Percentiles rank a stretch among this genome's conserved stretches.
These are phyloP conservation scores for Wickerhamiella dianesei DNA, from an alignment of 805 yeast species.

Conservation along the genomic window DNA sequence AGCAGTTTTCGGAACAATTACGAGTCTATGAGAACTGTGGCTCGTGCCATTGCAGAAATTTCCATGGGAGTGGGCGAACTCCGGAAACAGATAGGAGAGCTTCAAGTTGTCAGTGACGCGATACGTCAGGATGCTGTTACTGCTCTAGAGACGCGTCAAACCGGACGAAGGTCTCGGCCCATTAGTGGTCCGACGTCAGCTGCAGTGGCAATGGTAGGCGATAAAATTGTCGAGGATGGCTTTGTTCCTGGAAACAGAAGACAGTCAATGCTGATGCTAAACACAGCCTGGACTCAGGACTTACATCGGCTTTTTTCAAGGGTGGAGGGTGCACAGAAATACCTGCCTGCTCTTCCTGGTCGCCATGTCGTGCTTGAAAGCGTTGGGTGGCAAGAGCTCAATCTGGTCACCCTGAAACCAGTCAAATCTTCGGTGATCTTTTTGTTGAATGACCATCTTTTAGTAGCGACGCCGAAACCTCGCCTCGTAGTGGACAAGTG, in stretches of 20 bases:
- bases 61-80: constrained; percentile 50
- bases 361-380: constrained; percentile 70
- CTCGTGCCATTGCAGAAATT: constrained; percentile 46
- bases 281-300: constrained; percentile 70
- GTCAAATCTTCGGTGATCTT: constrained; percentile 63
- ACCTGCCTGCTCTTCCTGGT: constrained; percentile 59
- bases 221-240: background rate
- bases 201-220: constrained; percentile 8
- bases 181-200: constrained; percentile 5
- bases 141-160: constrained; percentile 17
- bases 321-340: constrained; percentile 84
- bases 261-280: constrained; percentile 56
- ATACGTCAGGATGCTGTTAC: constrained; percentile 47
- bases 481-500: constrained; percentile 57
- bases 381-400: constrained; percentile 76
- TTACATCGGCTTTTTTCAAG: constrained; percentile 57
- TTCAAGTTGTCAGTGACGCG: constrained; percentile 45
- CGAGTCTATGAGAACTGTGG: constrained; percentile 23
- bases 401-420: constrained; percentile 73
- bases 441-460: constrained; percentile 59
- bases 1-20: constrained; percentile 22
- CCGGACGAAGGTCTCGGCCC: constrained; percentile 4
- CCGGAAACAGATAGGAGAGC: constrained; percentile 44
- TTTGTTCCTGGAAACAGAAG: constrained; percentile 34
- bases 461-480: constrained; percentile 54